These are phyloP conservation scores for Calonectria pauciramosa DNA, from an alignment of 2,329 filamentous ascomycete genomes.

Conservation along the genomic window DNA sequence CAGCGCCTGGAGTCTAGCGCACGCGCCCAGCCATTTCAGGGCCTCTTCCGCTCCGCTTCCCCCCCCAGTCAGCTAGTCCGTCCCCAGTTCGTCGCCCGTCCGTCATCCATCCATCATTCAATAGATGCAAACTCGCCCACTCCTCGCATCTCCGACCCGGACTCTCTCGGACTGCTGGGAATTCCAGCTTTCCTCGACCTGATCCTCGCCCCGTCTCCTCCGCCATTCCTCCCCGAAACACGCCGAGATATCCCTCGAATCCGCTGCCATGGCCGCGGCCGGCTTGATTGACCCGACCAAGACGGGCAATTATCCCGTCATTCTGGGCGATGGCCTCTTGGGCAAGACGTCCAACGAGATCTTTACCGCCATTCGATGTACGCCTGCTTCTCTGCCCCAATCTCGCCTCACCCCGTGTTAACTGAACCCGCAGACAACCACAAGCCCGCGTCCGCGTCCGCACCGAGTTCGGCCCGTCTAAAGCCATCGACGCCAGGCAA, in stretches of 20 bases:
- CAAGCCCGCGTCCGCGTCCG: slow-evolving; percentile 66
- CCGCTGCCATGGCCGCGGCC: slow-evolving; percentile 45
- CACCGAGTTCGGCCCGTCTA: slow-evolving; percentile 63
- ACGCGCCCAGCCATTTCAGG: slow-evolving; percentile 9
- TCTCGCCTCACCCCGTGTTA: neutral
- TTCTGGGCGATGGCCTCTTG: slow-evolving; percentile 73
- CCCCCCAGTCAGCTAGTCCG: neutral
- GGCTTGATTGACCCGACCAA: slow-evolving; percentile 71
- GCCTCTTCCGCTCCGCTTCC: slow-evolving; percentile 1
- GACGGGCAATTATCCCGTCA: slow-evolving; percentile 72
- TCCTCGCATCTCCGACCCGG: neutral
- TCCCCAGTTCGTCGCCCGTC: neutral
- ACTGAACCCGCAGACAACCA: slow-evolving; percentile 67
- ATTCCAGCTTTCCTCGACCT: neutral
- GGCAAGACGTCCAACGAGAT: slow-evolving; percentile 69
- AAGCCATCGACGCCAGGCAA: slow-evolving; percentile 64
- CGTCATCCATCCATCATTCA: slow-evolving; percentile 2
- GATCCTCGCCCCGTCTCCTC: neutral
- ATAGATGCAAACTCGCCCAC: slow-evolving; percentile 2
- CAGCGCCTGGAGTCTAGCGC: slow-evolving; percentile 10
- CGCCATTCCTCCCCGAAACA: neutral
- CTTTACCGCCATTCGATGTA: slow-evolving; percentile 74
- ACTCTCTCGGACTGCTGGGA: slow-evolving; percentile 2
- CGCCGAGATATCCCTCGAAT: neutral
- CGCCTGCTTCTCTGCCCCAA: slow-evolving; percentile 37